Evolutionary conservation across 2,329 filamentous ascomycete genomes (phyloP), one percentile per base, ranked within the genome.

Genomic region (Neonectria magnoliae): DNA sequence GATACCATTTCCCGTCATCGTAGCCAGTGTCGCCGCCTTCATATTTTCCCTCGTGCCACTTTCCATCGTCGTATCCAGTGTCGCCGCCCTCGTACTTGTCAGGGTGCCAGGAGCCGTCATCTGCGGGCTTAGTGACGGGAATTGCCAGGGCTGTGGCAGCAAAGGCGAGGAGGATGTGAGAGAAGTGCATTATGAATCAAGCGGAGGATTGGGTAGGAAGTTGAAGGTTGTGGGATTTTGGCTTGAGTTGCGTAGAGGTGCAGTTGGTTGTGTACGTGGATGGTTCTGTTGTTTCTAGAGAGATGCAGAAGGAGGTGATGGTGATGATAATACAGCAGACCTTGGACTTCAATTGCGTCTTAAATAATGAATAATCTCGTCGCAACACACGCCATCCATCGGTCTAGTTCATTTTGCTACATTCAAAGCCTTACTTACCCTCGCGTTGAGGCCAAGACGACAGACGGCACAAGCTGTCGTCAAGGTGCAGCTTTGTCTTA

Each of bases 21-120:
- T 8, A 16, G 1, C 2, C 11, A 8, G 44, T 47, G 3, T 25
- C 20, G 11, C n/a, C 50, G 5, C 57, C 57, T 2, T 36, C 31
- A 18, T 60, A 60, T 18, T 60, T 60, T 10, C 57, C 57, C 29
- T 29, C 29, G 31, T 59, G 29, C 25, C 13, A 18, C 44, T 57
- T 57, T 4, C 38, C 42, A 20, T 47, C 53, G 7, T 47, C 44
- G 13, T 14, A 27, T 3, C 11, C 11, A 8, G 44, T 47, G 14
- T 25, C 44, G 6, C n/a, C 50, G 9, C 57, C 57, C 4, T 36
- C 31, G 14, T 60, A 60, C 27, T 60, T 60, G 10, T 50, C 57
- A 16, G 57, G 57, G 16, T n/a, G 6, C 44, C 44, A 47, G 5
- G 44, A 47, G 20, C 44, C 44, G 8, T 47, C 44, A 13, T 47